A percentile compares a stretch with the other conserved stretches of the same genome.
These are phyloP conservation scores for Alternaria hordeiaustralica DNA, from an alignment of 2,329 filamentous ascomycete genomes.

Conservation along the genomic window DNA sequence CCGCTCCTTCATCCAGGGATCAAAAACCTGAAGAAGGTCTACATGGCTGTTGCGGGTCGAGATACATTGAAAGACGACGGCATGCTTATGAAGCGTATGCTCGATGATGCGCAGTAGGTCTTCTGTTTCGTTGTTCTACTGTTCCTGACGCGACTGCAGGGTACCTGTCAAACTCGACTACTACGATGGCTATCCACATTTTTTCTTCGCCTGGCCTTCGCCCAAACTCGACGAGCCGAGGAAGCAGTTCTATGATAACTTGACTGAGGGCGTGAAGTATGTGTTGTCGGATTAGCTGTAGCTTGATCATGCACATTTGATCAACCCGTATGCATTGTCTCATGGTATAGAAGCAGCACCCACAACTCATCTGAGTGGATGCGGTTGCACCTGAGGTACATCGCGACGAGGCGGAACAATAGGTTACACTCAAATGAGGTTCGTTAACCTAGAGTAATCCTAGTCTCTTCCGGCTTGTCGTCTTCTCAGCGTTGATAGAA, in stretches of 20 bases:
- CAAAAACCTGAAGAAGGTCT: slow-evolving; percentile 40
- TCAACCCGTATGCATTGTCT: neutral
- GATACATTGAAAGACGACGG: slow-evolving; percentile 48
- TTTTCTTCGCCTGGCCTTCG: slow-evolving; percentile 47
- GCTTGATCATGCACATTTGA: neutral
- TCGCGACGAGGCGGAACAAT: neutral
- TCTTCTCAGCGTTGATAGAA: too few species aligned
- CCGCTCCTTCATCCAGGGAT: slow-evolving; percentile 40
- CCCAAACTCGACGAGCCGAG: slow-evolving; percentile 31
- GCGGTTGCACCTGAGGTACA: neutral
- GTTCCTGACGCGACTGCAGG: slow-evolving; percentile 26
- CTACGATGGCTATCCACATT: slow-evolving; percentile 48
- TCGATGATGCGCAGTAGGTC: slow-evolving; percentile 36
- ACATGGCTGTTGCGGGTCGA: slow-evolving; percentile 38
- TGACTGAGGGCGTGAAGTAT: slow-evolving; percentile 33
- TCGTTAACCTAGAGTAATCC: too few species aligned
- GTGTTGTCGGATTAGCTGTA: slow-evolving; percentile 11
- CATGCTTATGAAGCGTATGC: slow-evolving; percentile 38
- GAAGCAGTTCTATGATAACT: slow-evolving; percentile 29
- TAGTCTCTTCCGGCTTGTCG: neutral
- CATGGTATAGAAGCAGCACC: neutral
- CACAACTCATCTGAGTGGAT: neutral
- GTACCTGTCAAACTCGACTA: slow-evolving; percentile 40
- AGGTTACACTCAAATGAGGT: too few species aligned
- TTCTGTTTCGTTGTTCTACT: accelerated